Base-by-base conservation (phyloP, 169 alveolate genomes). In the Plasmodium malariae region DNA sequence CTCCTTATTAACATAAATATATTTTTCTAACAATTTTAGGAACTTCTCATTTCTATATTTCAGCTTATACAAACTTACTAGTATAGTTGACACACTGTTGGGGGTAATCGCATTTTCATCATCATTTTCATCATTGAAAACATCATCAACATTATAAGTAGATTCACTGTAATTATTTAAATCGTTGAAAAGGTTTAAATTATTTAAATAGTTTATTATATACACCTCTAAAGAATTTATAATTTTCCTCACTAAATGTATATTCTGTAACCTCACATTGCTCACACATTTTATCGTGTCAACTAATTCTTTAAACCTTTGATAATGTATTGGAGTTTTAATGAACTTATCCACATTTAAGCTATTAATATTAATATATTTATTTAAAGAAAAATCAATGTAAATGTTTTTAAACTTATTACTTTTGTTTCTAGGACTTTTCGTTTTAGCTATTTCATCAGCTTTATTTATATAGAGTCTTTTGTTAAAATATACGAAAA, bases 321-420 rank as follows among this genome's bases (percentile, higher is more conserved):
- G 89, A 12, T 78, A 78, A 65, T 78, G 89, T 62, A 78, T 78
- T 6, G 89, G 89, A 7, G 89, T 78, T 30, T 49, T 63, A 28
- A 78, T 78, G 37, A 78, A 78, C 30, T 48, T 78, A 17, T 48
- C 34, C 28, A 65, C 74, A 37, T 78, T 49, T 34, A 78, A 54
- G 40, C 89, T 78, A 78, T 78, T 78, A 19, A 78, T 78, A 59
- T 78, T 78, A 34, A 78, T 30, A 63, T 78, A 78, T 78, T 78
- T 78, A 49, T 78, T 78, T 54, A 78, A 36, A 12, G 78, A 78
- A 63, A 78, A 78, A 63, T 62, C 74, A 14, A 78, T 40, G 43
- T 78, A 78, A 43, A 78, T 78, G 49, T 78, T 78, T 65, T 63
- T 78, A 55, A 78, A 54, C 21, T 55, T 62, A 24, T 45, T 63